Evolutionary conservation across 1,284 basidiomycete genomes (phyloP), one percentile per base, ranked within the genome.

Genomic region (Ceratobasidium papillatum): DNA sequence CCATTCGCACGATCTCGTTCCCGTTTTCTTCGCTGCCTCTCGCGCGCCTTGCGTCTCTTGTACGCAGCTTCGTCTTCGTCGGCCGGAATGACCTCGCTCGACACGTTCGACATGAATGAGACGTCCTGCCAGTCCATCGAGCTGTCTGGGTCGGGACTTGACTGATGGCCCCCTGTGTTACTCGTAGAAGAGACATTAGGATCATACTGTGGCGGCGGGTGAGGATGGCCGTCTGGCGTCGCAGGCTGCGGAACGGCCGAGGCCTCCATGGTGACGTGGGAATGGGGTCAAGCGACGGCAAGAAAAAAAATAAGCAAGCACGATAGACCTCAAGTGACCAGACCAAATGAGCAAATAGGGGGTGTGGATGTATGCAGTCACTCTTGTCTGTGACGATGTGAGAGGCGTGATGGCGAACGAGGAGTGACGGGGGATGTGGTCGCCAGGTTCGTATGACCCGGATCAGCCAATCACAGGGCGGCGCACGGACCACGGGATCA

Each of bases 11-110:
- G 86, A 83, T 93, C 92, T 78, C 91, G 86, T 83, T 92, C 90
- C 71, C 92, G 88, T 81, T 93, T 93, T 77, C 91, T 82, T 56
- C 92, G 86, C 80, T 93, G 92, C 74, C 91, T 85, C 81, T 93
- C 91, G 59, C 91, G 90, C 0, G 92, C 91, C 81, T 93, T 93
- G 85, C 91, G 90, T 76, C 92, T 87, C 80, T 93, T 93, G 43
- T 77, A 75, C 66, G 78, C 76, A 34, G 76, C 74, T 45, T 75
- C 76, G 74, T 77, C 77, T n/a, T 76, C 75, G 69, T 72, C 69
- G 41, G 34, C 43, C 0, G 69, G 69, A 17, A 72, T 62, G 58
- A 52, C 30, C 58, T 72, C 69, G 52, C 45, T 52, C 52, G 66
- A 36, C 52, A 56, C 66, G 58, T 61, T 72, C 5, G 69, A 61